A percentile compares a stretch with the other conserved stretches of the same genome.
phyloP scores from a whole-genome alignment of 345 rosid genomes.

The Nephelium lappaceum region DNA sequence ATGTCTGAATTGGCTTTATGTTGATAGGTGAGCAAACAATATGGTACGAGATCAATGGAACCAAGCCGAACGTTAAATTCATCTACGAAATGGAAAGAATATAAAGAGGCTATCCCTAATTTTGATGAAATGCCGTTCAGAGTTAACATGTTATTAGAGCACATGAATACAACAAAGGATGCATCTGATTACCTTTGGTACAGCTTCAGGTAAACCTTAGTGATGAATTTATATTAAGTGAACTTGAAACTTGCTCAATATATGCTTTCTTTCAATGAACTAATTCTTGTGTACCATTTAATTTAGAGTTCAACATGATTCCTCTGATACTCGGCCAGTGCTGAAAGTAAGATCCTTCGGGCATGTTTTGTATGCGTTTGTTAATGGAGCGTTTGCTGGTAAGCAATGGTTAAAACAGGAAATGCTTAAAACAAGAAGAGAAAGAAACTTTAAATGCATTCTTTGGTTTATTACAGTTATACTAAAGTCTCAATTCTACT shows the following conservation, averaged over 20 bases:
- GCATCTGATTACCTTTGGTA: slow-evolving; percentile 62
- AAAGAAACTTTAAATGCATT: no score
- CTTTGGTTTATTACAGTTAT: no score
- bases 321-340: slow-evolving; percentile 17
- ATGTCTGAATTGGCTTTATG: no score
- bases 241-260: neutral
- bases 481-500: neutral
- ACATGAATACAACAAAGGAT: slow-evolving; percentile 47
- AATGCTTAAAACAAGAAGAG: no score
- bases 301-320: slow-evolving; percentile 33
- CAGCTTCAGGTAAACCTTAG: slow-evolving; percentile 43
- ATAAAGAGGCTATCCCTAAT: slow-evolving; percentile 34
- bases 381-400: slow-evolving; percentile 43
- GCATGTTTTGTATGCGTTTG: slow-evolving; percentile 48
- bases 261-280: neutral
- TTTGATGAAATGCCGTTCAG: slow-evolving; percentile 34
- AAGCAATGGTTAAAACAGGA: neutral
- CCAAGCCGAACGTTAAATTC: slow-evolving; percentile 21
- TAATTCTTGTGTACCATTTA: neutral
- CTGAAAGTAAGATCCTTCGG: slow-evolving; percentile 44
- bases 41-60: slow-evolving; percentile 34
- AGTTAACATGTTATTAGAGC: slow-evolving; percentile 46
- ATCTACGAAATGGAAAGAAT: slow-evolving; percentile 39
- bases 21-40: slow-evolving; percentile 38
- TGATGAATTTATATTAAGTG: neutral